Conservation (phyloP, 2,329 filamentous ascomycete genomes). For the Calonectria multiphialidica region DNA sequence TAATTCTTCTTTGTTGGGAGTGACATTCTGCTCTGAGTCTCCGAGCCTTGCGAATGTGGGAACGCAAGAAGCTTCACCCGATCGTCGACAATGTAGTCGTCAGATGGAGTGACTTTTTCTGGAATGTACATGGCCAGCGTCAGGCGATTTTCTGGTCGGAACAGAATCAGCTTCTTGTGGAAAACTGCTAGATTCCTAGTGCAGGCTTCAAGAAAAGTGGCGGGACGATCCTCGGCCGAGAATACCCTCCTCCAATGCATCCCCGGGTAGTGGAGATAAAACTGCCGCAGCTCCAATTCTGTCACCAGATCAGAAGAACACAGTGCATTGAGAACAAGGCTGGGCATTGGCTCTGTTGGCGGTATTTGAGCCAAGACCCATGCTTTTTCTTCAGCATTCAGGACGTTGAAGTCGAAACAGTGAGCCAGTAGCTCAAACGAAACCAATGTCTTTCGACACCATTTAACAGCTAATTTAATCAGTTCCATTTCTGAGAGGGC, state of each 20-base stretch:
- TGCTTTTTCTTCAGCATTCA: conserved; percentile 47
- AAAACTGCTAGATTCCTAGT: conserved; percentile 48
- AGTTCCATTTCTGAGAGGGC: conserved; percentile 53
- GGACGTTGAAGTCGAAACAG: conserved; percentile 48
- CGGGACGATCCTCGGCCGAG: conserved; percentile 49
- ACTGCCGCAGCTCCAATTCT: conserved; percentile 45
- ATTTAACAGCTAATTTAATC: conserved; percentile 46
- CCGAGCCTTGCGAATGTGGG: not conserved
- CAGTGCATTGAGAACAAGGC: conserved; percentile 52
- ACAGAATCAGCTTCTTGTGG: conserved; percentile 54
- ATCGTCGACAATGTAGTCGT: not conserved
- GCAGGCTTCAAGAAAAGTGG: conserved; percentile 49
- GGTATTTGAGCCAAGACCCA: conserved; percentile 52
- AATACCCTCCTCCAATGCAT: conserved; percentile 55
- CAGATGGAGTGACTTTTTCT: not conserved
- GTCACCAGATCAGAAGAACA: conserved; percentile 49
- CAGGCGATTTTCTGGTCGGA: conserved; percentile 29
- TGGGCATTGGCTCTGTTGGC: conserved; percentile 36
- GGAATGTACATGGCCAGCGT: not conserved
- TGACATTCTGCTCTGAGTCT: not conserved
- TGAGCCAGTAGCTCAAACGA: conserved; percentile 43
- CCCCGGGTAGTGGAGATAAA: conserved; percentile 47
- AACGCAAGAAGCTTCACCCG: not conserved
- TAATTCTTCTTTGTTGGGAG: conserved; percentile 6
- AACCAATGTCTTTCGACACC: conserved; percentile 47